Base-by-base conservation (phyloP, 352 stramenopile genomes). In the Lagenidium sp. region DNA sequence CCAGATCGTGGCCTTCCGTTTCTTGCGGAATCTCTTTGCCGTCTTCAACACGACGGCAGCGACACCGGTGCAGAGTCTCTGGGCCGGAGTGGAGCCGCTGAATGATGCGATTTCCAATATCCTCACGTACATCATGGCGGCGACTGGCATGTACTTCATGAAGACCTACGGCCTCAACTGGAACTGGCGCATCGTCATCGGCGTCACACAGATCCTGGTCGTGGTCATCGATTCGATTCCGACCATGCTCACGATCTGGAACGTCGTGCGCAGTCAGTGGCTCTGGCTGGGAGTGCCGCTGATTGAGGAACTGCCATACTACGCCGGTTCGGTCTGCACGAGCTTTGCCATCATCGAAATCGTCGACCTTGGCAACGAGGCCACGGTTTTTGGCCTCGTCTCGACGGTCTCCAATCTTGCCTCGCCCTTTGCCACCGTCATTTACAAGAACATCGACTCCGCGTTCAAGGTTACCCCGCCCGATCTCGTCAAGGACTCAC, bases 1-100 rank as follows among this genome's bases (percentile, higher is more conserved):
- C 40, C 41, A 57, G 18, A 36, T 57, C 30, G 25, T 57, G n/a
- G 49, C 49, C 22, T 57, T 36, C 44, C 24, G 38, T 18, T 52
- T 57, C 37, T 57, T 57, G 31, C 25, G 30, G 5, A 16, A 44
- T 6, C 15, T 57, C 4, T 52, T 57, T n/a, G 31, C 37, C 19
- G 18, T 26, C 21, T 18, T 53, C 31, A 47, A 6, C 11, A 32
- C 45, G 24, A 57, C 49, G 29, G 36, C 42, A n/a, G n/a, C n/a
- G n/a, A n/a, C n/a, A n/a, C n/a, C n/a, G n/a, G n/a, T n/a, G n/a
- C n/a, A 43, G 4, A 46, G 10, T 11, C 10, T 15, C 21, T 62
- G 50, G 42, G 53, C 47, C 34, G 20, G 31, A 2, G 53, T 62
- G 24, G 28, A 46, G 24, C 47, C 53, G 22, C 15, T 62, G 34